phyloP scores from a whole-genome alignment of 1,139 yeast genomes.

The Geotrichum macrosporum region DNA sequence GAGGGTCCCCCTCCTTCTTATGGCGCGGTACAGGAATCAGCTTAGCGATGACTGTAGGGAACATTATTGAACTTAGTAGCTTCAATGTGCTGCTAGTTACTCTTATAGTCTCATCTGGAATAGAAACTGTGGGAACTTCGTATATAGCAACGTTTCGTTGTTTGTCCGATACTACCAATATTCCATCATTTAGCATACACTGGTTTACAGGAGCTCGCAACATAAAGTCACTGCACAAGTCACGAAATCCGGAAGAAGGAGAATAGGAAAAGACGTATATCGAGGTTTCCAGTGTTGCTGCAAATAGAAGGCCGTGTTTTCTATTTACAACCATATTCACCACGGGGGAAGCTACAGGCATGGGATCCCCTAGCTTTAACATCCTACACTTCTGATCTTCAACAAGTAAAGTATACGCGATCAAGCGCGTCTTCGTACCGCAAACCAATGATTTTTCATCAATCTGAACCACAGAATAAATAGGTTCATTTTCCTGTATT shows the following conservation, averaged over 20 bases:
- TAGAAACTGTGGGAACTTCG: background rate
- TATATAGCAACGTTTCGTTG: conserved; percentile 12
- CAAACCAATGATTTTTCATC: conserved; percentile 16
- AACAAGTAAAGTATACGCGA: conserved; percentile 6
- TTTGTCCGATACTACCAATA: conserved; percentile 13
- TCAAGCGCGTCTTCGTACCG: conserved; percentile 3
- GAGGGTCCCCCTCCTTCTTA: background rate
- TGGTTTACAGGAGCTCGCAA: conserved; percentile 20
- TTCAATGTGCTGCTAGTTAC: conserved; percentile 8
- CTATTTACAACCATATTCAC: background rate
- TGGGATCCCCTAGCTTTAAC: conserved; percentile 6
- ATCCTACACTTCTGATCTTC: conserved; percentile 12
- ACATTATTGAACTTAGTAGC: conserved; percentile 2
- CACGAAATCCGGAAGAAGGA: background rate
- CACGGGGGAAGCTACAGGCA: background rate
- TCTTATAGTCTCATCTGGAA: background rate
- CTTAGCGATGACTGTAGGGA: conserved; percentile 10
- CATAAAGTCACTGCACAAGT: conserved; percentile 27
- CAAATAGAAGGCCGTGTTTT: conserved; percentile 11
- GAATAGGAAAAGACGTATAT: conserved; percentile 8
- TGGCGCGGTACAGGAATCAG: conserved; percentile 7
- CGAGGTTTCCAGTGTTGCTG: conserved; percentile 10
- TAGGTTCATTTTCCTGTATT: conserved; percentile 8
- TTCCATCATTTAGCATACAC: conserved; percentile 6
- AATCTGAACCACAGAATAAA: conserved; percentile 12